These are phyloP conservation scores for Solanum rostratum DNA, from an alignment of 257 asterid genomes.

Conservation along the genomic window DNA sequence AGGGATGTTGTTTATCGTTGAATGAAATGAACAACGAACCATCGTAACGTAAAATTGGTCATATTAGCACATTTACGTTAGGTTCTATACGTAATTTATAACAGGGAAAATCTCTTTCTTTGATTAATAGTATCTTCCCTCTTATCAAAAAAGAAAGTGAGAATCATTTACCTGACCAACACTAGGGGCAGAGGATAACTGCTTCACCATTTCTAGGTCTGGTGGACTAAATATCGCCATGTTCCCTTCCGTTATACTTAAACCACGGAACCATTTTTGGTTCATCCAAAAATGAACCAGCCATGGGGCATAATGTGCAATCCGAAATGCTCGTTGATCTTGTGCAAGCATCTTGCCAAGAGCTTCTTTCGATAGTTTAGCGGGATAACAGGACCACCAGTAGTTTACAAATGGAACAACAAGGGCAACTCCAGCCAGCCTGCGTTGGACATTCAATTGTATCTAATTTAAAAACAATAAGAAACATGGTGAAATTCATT, in stretches of 20 bases:
- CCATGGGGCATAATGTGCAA: constrained; percentile 73
- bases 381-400: constrained; percentile 71
- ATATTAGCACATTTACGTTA: too few species aligned
- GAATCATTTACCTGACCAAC: constrained; percentile 39
- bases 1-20: not conserved
- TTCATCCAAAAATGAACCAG: constrained; percentile 81
- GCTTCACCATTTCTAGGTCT: constrained; percentile 46
- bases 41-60: too few species aligned
- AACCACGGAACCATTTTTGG: constrained; percentile 59
- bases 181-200: constrained; percentile 26
- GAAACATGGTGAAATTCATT: not conserved
- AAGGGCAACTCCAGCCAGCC: constrained; percentile 70
- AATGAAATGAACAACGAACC: too few species aligned
- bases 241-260: constrained; percentile 44
- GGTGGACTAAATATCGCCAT: constrained; percentile 26
- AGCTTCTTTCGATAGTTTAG: constrained; percentile 29
- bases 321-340: constrained; percentile 42
- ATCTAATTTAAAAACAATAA: not conserved
- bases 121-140: too few species aligned
- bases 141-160: too few species aligned
- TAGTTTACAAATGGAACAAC: constrained; percentile 59
- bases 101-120: too few species aligned
- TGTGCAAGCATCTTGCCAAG: constrained; percentile 19
- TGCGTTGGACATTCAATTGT: constrained; percentile 5
- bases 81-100: too few species aligned